A percentile compares a stretch with the other conserved stretches of the same genome.
Conservation (phyloP, 371 early-diverging fungal species). For the Apophysomyces trapeziformis region DNA sequence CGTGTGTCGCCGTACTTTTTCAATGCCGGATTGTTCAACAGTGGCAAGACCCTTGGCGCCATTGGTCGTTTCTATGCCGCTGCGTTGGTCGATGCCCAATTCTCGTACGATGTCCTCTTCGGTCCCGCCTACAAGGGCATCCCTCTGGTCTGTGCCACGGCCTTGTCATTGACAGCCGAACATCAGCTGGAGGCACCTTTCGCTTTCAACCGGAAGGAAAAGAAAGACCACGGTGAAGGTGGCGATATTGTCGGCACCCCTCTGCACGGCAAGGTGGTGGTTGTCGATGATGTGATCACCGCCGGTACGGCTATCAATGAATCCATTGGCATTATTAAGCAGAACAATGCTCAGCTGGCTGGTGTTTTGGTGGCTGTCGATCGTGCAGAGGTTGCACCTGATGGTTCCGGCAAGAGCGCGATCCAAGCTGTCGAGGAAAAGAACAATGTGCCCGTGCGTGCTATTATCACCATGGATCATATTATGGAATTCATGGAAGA, state of each 20-base stretch:
- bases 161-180: slow-evolving; percentile 69
- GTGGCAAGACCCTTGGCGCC: slow-evolving; percentile 80
- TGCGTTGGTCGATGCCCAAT: slow-evolving; percentile 70
- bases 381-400: slow-evolving; percentile 81
- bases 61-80: slow-evolving; percentile 92
- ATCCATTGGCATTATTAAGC: slow-evolving; percentile 78
- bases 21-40: slow-evolving; percentile 95
- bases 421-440: slow-evolving; percentile 92
- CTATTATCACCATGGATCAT: slow-evolving; percentile 86
- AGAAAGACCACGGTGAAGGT: slow-evolving; percentile 98
- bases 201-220: slow-evolving; percentile 96
- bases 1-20: slow-evolving; percentile 95
- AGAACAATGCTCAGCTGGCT: slow-evolving; percentile 61
- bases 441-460: slow-evolving; percentile 77
- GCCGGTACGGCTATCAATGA: slow-evolving; percentile 98
- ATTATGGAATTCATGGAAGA: slow-evolving; percentile 90
- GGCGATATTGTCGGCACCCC: slow-evolving; percentile 91
- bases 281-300: slow-evolving; percentile 98
- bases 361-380: slow-evolving; percentile 95
- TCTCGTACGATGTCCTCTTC: slow-evolving; percentile 88
- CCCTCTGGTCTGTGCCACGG: slow-evolving; percentile 87
- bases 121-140: slow-evolving; percentile 99
- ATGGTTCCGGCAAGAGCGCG: slow-evolving; percentile 81
- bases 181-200: slow-evolving; percentile 76
- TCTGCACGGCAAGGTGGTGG: slow-evolving; percentile 77